These are phyloP conservation scores for Phymatotrichopsis omnivora DNA, from an alignment of 2,329 filamentous ascomycete genomes.

Conservation along the genomic window DNA sequence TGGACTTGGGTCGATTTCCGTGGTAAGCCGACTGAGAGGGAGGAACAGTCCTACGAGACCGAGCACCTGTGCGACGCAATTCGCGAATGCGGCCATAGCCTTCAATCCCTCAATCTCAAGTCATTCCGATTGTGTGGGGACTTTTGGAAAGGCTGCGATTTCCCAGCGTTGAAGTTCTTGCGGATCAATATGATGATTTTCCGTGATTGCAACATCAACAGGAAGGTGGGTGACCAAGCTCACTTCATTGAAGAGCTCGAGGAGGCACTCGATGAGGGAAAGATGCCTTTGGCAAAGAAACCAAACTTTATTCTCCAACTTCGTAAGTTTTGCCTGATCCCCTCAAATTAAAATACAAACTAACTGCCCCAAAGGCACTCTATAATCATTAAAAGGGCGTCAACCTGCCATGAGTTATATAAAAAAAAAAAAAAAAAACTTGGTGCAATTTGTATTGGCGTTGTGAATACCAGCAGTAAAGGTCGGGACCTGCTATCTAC, in stretches of 20 bases:
- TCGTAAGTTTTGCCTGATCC: background rate
- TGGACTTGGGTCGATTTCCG: conserved; percentile 23
- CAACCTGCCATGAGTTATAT: background rate
- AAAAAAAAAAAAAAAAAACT: background rate
- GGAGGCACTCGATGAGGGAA: conserved; percentile 17
- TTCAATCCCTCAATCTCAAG: conserved; percentile 22
- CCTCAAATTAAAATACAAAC: background rate
- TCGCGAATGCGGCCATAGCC: conserved; percentile 12
- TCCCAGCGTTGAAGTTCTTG: conserved; percentile 14
- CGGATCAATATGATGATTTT: conserved; percentile 24
- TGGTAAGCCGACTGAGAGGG: conserved; percentile 11
- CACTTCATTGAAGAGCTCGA: conserved; percentile 18
- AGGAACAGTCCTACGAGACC: conserved; percentile 11
- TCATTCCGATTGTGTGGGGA: conserved; percentile 21
- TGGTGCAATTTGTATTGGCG: too few species aligned
- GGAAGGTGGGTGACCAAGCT: conserved; percentile 13
- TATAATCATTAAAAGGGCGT: background rate
- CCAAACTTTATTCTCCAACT: background rate
- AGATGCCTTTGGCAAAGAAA: conserved; percentile 14
- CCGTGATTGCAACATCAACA: conserved; percentile 17
- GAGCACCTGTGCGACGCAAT: conserved; percentile 21
- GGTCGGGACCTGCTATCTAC: background rate
- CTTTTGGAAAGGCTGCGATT: conserved; percentile 21
- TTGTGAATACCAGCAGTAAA: too few species aligned
- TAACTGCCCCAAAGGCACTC: background rate